phyloP scores from a whole-genome alignment of 768 basidiomycete genomes.

The Amanita molliuscula region DNA sequence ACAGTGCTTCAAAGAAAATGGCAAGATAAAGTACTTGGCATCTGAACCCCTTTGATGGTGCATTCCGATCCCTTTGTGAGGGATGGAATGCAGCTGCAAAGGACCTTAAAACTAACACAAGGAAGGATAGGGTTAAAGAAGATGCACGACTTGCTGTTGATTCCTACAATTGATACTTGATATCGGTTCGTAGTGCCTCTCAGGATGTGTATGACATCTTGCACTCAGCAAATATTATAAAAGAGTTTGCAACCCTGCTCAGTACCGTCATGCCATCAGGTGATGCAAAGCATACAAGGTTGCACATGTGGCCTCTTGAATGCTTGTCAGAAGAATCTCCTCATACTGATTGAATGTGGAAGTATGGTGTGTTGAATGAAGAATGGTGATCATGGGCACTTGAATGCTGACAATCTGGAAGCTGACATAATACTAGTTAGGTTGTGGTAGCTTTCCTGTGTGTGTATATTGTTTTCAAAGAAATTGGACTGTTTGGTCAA shows the following conservation, averaged over 20 bases:
- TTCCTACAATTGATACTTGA: too few relatives aligned
- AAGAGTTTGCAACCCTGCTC: not conserved
- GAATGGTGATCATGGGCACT: not conserved
- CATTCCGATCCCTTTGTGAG: not conserved
- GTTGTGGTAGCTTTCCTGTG: not conserved
- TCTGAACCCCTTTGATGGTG: not conserved
- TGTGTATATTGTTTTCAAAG: too few relatives aligned
- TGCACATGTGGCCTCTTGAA: not conserved
- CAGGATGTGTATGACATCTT: not conserved
- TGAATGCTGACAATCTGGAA: not conserved
- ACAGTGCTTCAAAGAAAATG: too few relatives aligned
- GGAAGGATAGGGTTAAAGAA: too few relatives aligned
- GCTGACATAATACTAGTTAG: not conserved
- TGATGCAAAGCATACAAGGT: not conserved
- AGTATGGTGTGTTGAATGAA: not conserved
- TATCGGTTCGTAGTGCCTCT: not conserved
- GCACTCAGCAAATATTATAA: not conserved
- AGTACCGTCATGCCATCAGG: not conserved
- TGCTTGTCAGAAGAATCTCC: not conserved
- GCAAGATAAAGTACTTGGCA: slow-evolving; percentile 4
- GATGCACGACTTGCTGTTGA: too few relatives aligned
- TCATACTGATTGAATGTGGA: too few relatives aligned
- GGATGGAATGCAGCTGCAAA: not conserved
- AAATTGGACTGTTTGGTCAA: too few relatives aligned
- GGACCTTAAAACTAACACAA: too few relatives aligned